Base-by-base conservation (phyloP, 352 stramenopile species). In the Phytopythium helicoides region DNA sequence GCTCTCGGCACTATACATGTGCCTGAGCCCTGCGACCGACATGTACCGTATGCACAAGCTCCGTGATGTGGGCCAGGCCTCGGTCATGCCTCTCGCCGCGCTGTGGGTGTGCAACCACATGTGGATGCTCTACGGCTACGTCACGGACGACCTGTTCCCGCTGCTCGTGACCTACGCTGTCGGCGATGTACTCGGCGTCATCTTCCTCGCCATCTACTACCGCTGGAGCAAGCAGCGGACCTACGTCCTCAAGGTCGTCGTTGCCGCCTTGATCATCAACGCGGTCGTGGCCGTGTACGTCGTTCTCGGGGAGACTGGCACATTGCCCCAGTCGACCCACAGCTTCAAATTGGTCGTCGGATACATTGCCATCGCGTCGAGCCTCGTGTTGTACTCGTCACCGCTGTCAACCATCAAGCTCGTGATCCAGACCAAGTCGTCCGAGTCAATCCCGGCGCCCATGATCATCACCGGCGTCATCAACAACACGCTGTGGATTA, bases 401-500 rank as follows among this genome's bases (percentile, higher is more conserved):
- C 81, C 78, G 2, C 73, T 92, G 23, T 69, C 65, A 38, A 68
- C 63, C 9, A 77, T 90, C 60, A 73, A 67, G 50, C 50, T 73
- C 9, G 79, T 88, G 15, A 21, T 89, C 42, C 58, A 66, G 35
- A 77, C 68, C 28, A 71, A 71, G 37, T 86, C 76, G 14, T 81
- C 73, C 7, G 67, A 41, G 25, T 90, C 73, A 19, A 71, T 92
- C 42, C 74, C 70, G 22, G 73, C 89, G 41, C 57, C 64, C 1
- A 87, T 92, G 77, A 73, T 83, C 37, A 25, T 81, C 36, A 67
- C 77, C 14, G 81, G 76, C 2, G 45, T 72, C n/a, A 52, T 76
- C 48, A 92, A 90, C 76, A 92, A 90, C 58, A 49, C 66, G 14
- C 56, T 89, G n/a, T 92, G 81, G 81, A 62, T 87, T 39, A 58